Conservation (phyloP, 202 grass and related monocot species). For the Carex arenaria region DNA sequence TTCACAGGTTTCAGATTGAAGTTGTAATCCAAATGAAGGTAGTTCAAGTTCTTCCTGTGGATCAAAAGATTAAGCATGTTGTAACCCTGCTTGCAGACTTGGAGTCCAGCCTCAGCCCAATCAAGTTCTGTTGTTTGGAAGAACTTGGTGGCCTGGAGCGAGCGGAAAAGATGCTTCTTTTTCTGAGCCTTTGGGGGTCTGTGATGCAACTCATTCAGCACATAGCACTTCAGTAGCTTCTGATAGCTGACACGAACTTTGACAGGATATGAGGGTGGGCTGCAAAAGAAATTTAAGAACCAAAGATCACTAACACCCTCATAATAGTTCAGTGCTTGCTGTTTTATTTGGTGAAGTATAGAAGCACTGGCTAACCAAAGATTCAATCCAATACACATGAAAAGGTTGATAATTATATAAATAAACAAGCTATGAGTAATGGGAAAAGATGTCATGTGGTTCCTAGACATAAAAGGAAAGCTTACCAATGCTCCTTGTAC, state of each 20-base stretch:
- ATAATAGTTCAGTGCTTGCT: neutral
- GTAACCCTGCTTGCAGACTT: slow-evolving; percentile 98
- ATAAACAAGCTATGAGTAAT: neutral
- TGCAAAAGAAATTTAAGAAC: slow-evolving; percentile 29
- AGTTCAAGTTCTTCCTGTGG: slow-evolving; percentile 96
- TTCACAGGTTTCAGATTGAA: slow-evolving; percentile 98
- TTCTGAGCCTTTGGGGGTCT: slow-evolving; percentile 93
- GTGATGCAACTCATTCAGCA: slow-evolving; percentile 93
- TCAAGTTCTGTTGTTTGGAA: slow-evolving; percentile 98
- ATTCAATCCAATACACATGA: neutral
- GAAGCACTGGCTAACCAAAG: neutral
- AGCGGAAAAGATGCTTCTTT: slow-evolving; percentile 94
- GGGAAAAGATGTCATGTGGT: neutral
- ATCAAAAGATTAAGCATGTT: slow-evolving; percentile 99
- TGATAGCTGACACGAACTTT: slow-evolving; percentile 99
- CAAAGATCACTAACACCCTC: slow-evolving; percentile 5
- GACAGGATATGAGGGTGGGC: slow-evolving; percentile 90
- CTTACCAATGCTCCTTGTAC: slow-evolving; percentile 97
- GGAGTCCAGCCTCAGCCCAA: slow-evolving; percentile 90
- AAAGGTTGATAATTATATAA: neutral
- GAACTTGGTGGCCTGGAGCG: slow-evolving; percentile 94
- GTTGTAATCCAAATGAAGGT: slow-evolving; percentile 98
- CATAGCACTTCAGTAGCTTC: slow-evolving; percentile 93
- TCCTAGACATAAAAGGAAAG: neutral
- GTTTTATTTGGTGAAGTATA: neutral